Conservation (phyloP, 2,329 filamentous ascomycete genomes). For the Lomentospora prolificans region DNA sequence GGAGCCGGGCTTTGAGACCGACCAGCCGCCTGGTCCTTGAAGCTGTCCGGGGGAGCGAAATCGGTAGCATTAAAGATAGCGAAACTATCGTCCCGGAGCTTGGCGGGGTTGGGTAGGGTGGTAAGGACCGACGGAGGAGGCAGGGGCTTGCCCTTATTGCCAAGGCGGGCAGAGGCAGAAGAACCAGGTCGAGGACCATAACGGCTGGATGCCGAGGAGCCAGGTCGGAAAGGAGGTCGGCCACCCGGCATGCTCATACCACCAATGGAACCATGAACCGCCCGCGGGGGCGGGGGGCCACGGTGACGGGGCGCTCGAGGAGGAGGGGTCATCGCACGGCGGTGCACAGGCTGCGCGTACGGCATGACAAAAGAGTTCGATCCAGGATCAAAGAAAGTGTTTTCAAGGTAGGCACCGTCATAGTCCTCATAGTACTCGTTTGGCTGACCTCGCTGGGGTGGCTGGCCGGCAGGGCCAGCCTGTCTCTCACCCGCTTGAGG, state of each 20-base stretch:
- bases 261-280: constrained; percentile 37
- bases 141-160: constrained; percentile 12
- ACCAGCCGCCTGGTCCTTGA: constrained; percentile 60
- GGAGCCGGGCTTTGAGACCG: constrained; percentile 54
- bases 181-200: constrained; percentile 51
- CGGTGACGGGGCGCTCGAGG: constrained; percentile 46
- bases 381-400: constrained; percentile 59
- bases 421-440: constrained; percentile 65
- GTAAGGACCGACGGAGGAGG: constrained; percentile 66
- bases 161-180: constrained; percentile 42
- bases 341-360: constrained; percentile 74
- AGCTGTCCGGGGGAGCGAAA: constrained; percentile 69
- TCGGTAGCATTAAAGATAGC: constrained; percentile 60
- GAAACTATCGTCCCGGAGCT: constrained; percentile 73
- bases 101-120: constrained; percentile 74
- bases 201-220: constrained; percentile 22
- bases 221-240: constrained; percentile 17
- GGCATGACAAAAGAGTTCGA: constrained; percentile 67
- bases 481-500: background rate
- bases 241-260: constrained; percentile 36
- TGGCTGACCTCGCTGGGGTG: constrained; percentile 7
- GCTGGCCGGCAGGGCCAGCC: background rate
- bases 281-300: constrained; percentile 28
- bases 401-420: constrained; percentile 58
- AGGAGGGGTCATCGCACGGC: constrained; percentile 92